These are phyloP conservation scores for Cicer arietinum DNA, from an alignment of 306 rosid genomes.

Conservation along the genomic window DNA sequence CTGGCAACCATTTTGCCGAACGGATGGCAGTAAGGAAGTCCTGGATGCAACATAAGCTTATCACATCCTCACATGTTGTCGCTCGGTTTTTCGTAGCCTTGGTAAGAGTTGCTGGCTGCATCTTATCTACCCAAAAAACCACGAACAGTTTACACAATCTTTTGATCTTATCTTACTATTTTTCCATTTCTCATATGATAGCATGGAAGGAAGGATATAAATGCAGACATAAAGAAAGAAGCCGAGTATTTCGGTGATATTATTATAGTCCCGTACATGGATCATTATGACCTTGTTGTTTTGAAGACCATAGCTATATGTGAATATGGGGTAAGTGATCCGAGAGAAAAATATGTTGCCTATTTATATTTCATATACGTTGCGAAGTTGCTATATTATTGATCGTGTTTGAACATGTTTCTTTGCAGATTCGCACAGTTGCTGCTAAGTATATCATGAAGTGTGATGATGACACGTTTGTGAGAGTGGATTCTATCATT, in stretches of 20 bases:
- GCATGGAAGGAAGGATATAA: slow-evolving; percentile 88
- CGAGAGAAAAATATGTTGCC: slow-evolving; percentile 33
- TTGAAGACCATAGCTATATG: slow-evolving; percentile 95
- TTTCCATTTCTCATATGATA: slow-evolving; percentile 51
- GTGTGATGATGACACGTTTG: slow-evolving; percentile 97
- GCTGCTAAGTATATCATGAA: slow-evolving; percentile 87
- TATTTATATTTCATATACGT: background rate
- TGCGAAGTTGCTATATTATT: slow-evolving; percentile 16
- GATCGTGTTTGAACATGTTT: slow-evolving; percentile 19
- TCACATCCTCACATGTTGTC: slow-evolving; percentile 76
- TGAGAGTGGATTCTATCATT: slow-evolving; percentile 79
- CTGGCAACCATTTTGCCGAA: slow-evolving; percentile 96
- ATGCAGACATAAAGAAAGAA: slow-evolving; percentile 80
- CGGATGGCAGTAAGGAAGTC: slow-evolving; percentile 98
- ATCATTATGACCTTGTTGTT: slow-evolving; percentile 93
- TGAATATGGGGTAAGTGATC: slow-evolving; percentile 86
- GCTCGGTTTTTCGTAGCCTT: slow-evolving; percentile 91
- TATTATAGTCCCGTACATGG: slow-evolving; percentile 92
- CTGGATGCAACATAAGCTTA: slow-evolving; percentile 88
- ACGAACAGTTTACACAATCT: background rate
- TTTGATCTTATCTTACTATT: slow-evolving; percentile 43
- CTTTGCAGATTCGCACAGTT: slow-evolving; percentile 63
- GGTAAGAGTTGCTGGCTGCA: slow-evolving; percentile 58
- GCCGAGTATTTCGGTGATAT: slow-evolving; percentile 93
- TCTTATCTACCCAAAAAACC: background rate